Base-by-base conservation (phyloP, 345 rosid species). In the Populus davidiana region DNA sequence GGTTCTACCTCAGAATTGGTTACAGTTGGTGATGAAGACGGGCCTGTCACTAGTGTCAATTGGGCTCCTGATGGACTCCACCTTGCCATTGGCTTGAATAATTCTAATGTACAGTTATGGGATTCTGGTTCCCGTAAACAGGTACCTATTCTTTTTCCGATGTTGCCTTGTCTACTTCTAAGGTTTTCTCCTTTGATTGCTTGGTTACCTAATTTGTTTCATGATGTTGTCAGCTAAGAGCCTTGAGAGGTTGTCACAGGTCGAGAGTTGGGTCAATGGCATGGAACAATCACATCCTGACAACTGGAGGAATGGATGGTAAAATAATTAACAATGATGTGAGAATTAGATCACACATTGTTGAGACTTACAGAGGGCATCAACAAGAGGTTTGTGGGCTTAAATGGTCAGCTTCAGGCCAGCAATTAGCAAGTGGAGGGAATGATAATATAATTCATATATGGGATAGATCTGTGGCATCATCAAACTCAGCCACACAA, bases 31-130 rank as follows among this genome's bases (percentile, higher is more conserved):
- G 85, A 84, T 2, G 85, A 82, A 59, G 35, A 29, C 12, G 86
- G 85, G 14, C 90, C 88, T 0, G 82, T 88, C 8, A 87, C 90
- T 7, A 87, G 87, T 54, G 86, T 88, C 8, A 88, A 41, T 72
- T 88, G 88, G 91, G 87, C 91, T 29, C 91, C 86, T 5, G 86
- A 85, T 74, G 89, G 88, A 4, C 80, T 78, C 4, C 71, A 72
- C 43, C 72, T 88, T 31, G 89, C 88, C 6, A 20, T 88, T 27
- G 89, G 91, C 50, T 74, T 86, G 59, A 81, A 82, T 75, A 85
- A 88, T 72, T 84, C 86, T 35, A 78, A 83, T 27, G 88, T 88
- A 13, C 89, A 81, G 64, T 21, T 88, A 17, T 83, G 87, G 87
- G 91, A 88, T 76, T 79, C 67, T n/a, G 35, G 76, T 70, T 68